These are phyloP conservation scores for Euphorbia corollata DNA, from an alignment of 441 rosid species.

Conservation along the genomic window DNA sequence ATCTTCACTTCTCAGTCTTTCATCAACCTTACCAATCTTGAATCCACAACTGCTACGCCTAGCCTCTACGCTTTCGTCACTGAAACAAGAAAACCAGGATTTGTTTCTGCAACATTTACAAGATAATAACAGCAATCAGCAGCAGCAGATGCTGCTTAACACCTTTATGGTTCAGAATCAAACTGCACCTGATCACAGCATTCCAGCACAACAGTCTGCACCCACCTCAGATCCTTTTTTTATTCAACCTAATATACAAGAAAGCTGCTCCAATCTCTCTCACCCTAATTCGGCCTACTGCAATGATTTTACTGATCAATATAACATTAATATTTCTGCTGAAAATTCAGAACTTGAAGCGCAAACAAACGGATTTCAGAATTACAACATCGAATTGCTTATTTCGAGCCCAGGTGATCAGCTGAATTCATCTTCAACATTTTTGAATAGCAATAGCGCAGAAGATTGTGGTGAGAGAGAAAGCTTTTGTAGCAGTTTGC, in stretches of 20 bases:
- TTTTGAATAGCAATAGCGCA: constrained; percentile 33
- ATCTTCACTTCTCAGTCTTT: constrained; percentile 31
- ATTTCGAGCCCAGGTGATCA: constrained; percentile 42
- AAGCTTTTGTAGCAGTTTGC: constrained; percentile 55
- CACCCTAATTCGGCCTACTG: constrained; percentile 21
- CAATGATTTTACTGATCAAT: constrained; percentile 9
- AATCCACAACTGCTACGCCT: constrained; percentile 42
- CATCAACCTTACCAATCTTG: constrained; percentile 41
- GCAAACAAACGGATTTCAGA: constrained; percentile 26
- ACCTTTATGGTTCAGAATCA: constrained; percentile 23
- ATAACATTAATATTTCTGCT: constrained; percentile 4
- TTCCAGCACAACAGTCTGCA: constrained; percentile 13
- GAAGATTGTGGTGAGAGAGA: constrained; percentile 42
- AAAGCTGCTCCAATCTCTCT: constrained; percentile 16
- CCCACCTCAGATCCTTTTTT: constrained; percentile 19
- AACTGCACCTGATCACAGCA: constrained; percentile 16
- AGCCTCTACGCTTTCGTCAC: constrained; percentile 32
- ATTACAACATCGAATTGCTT: constrained; percentile 45
- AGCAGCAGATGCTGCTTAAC: constrained; percentile 14
- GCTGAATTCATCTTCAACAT: constrained; percentile 43
- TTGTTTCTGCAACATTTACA: constrained; percentile 29
- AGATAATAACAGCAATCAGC: constrained; percentile 23
- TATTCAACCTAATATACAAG: constrained; percentile 18
- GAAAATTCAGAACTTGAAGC: constrained; percentile 28
- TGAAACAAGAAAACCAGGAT: constrained; percentile 49